Base-by-base conservation (phyloP, 139 green algal genomes). In the Choricystis sp. region DNA sequence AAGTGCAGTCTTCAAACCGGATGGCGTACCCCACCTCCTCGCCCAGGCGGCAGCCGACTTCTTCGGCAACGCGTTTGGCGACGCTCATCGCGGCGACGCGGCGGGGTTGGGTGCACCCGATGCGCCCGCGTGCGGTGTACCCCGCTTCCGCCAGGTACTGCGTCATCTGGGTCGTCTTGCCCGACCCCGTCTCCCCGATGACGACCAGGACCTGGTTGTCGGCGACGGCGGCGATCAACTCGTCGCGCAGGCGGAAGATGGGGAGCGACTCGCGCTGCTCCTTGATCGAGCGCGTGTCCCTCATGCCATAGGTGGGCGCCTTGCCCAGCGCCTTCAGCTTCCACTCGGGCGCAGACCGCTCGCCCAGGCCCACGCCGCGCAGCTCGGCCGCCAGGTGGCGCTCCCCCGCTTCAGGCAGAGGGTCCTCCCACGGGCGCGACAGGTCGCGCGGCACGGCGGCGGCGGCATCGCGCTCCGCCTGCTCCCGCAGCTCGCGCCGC, bases 101-200 rank as follows among this genome's bases (percentile, higher is more conserved):
- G 14, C 93, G 73, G 1, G 93, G 93, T 85, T 99, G 94, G 27
- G 94, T 90, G 79, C 86, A 95, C 5, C 86, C 87, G 31, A 96
- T 92, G 62, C 79, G 84, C 55, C 89, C 87, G 2, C 24, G 68
- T 23, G 60, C 68, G 29, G 84, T 91, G 73, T 84, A 91, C 26
- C 84, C 84, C 19, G 86, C 79, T 79, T 97, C 91, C 1, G 81
- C 86, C 31, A 98, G 79, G 76, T 97, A 97, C 80, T 97, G 90
- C 27, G 91, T 95, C 81, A 97, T 95, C 79, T 98, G 93, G 3
- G 93, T 99, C 26, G 90, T 98, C 77, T 98, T 99, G 40, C 93
- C 93, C 19, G 69, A 87, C 26, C 85, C 92, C 23, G 92, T 99
- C 76, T 98, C 92, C 1, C 86, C 83, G 60, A 90, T 87, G 19